Evolutionary conservation across 148 eudicot genomes (phyloP).

Genomic region (Chenopodium berlandieri): DNA sequence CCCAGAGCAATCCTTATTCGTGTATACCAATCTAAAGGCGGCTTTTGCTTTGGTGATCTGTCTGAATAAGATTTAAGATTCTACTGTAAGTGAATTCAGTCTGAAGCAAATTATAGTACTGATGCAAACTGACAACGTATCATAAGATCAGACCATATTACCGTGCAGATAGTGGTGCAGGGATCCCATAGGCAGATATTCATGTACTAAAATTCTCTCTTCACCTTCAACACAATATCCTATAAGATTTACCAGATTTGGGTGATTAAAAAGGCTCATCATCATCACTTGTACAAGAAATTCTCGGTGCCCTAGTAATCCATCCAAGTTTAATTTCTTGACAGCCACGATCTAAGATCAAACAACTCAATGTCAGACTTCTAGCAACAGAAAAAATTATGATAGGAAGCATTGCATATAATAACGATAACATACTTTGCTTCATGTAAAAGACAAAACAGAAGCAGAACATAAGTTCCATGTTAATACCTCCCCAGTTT

Average conservation of each 20-base stretch:
- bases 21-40: conserved; percentile 41
- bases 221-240: conserved; percentile 67
- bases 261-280: conserved; percentile 47
- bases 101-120: neutral
- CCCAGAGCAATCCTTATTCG: conserved; percentile 56
- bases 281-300: conserved; percentile 50
- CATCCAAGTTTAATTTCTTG: conserved; percentile 45
- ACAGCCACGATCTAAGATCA: conserved; percentile 40
- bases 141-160: neutral
- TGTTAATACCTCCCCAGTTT: conserved; percentile 37
- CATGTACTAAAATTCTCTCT: conserved; percentile 65
- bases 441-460: neutral
- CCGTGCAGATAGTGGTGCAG: conserved; percentile 59
- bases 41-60: conserved; percentile 27
- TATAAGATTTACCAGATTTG: conserved; percentile 42
- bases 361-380: neutral
- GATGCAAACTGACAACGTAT: neutral
- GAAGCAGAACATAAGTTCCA: neutral
- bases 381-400: neutral
- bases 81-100: neutral
- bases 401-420: neutral
- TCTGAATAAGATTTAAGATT: neutral
- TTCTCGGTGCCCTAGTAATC: conserved; percentile 47
- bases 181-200: conserved; percentile 56
- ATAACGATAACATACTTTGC: neutral